Percentiles rank a stretch among this genome's conserved stretches.
These are phyloP conservation scores for Yarrowia sp. DNA, from an alignment of 805 yeast species.

Conservation along the genomic window DNA sequence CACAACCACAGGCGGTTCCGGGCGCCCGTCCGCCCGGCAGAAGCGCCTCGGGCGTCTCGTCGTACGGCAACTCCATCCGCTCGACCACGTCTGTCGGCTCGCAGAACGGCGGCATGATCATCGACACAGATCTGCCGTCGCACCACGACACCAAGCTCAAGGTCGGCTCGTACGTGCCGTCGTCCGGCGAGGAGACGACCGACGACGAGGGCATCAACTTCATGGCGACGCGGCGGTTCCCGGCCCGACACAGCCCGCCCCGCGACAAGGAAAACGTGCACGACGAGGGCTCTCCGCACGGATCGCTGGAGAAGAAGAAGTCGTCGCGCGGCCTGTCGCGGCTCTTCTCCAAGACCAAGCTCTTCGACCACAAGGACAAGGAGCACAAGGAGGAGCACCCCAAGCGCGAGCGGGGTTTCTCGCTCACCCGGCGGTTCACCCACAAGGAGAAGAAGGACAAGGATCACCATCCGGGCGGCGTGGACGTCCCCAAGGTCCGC, in stretches of 20 bases:
- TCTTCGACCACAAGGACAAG: constrained; percentile 15
- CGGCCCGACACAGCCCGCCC: neutral
- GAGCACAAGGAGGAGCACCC: neutral
- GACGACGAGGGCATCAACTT: constrained; percentile 25
- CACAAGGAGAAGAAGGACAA: constrained; percentile 11
- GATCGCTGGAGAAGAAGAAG: constrained; percentile 20
- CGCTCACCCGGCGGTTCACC: constrained; percentile 22
- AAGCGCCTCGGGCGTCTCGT: neutral
- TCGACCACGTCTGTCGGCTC: neutral
- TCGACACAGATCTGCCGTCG: constrained; percentile 25
- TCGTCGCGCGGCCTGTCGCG: constrained; percentile 21
- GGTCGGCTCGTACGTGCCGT: constrained; percentile 22
- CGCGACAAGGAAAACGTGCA: constrained; percentile 15
- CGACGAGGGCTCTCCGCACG: neutral
- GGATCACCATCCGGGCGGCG: neutral
- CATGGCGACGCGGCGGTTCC: constrained; percentile 17
- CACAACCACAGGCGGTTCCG: neutral
- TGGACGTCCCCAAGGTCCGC: constrained; percentile 1
- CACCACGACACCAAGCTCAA: constrained; percentile 21
- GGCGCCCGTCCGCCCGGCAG: neutral
- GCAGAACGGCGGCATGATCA: constrained; percentile 5
- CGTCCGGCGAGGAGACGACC: constrained; percentile 18
- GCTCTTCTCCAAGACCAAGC: constrained; percentile 23
- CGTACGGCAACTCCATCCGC: neutral
- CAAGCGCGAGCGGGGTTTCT: constrained; percentile 12